Evolutionary conservation across 371 early-diverging fungal genomes (phyloP), one percentile per base, ranked within the genome.

Genomic region (Mortierella sp.): DNA sequence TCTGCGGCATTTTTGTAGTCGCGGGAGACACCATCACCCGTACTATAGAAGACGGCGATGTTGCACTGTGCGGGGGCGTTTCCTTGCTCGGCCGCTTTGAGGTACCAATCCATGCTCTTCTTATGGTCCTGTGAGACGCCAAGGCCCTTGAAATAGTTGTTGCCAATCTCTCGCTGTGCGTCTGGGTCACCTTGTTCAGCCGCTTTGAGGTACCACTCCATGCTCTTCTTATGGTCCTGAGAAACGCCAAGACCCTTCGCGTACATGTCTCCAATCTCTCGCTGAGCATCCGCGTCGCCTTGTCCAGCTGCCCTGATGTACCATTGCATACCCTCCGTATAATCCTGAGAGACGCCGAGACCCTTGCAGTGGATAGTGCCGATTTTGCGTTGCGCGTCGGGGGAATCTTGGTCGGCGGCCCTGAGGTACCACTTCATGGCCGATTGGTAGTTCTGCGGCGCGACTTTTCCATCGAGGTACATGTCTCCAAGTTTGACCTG

Each of bases 331-430:
- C 94, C 94, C 75, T 88, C 65, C 31, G 73, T 77, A 47, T 92
- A 89, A 76, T 94, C 89, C 76, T 91, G 89, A 14, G 88, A 82
- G 0, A 94, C 90, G 10, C 95, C 95, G 73, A 92, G 89, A 19
- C 95, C 96, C 80, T 95, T 93, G 10, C 92, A 92, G 75, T 92
- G 95, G 84, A 96, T 96, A 76, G 91, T 94, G 2, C 95, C 96
- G 28, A 96, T 80, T 19, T 92, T 92, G 19, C 93, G 92, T 70
- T 92, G 88, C 4, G 92, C 95, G 16, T 92, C 88, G 10, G 93
- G 84, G 52, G 92, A 89, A 14, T 90, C 92, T 65, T 90, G 89
- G 2, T 88, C 90, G 0, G 82, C 82, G 2, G 84, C 70, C 21
- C 70, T 74, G 31, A 73, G 73, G 82, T 94, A 94, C 80, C 88